A percentile compares a stretch with the other conserved stretches of the same genome.
phyloP scores from a whole-genome alignment of 805 yeast genomes.

The Sugiyamaella mastotermitis region DNA sequence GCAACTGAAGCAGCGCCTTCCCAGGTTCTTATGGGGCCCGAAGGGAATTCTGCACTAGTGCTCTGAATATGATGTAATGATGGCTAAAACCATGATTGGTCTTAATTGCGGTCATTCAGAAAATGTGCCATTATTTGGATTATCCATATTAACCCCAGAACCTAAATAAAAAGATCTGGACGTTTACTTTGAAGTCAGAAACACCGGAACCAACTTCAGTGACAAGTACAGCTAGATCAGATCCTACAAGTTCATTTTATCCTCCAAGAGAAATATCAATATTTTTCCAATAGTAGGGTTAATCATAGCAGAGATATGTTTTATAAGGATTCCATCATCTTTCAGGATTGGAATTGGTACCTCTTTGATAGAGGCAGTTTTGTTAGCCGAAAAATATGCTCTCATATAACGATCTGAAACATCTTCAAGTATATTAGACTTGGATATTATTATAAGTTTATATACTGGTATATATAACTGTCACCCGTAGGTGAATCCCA shows the following conservation, averaged over 20 bases:
- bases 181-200: constrained; percentile 43
- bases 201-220: constrained; percentile 46
- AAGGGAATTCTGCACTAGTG: constrained; percentile 27
- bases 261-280: constrained; percentile 35
- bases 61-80: constrained; percentile 18
- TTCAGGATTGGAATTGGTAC: constrained; percentile 4
- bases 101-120: constrained; percentile 45
- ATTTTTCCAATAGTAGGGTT: constrained; percentile 49
- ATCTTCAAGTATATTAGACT: no score
- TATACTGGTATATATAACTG: no score
- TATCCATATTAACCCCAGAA: constrained; percentile 45
- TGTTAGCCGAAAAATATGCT: no score
- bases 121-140: constrained; percentile 49
- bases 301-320: constrained; percentile 9
- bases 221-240: constrained; percentile 56
- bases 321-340: constrained; percentile 8
- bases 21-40: constrained; percentile 40
- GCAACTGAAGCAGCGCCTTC: constrained; percentile 64
- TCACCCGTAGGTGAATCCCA: no score
- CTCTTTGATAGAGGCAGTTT: no score
- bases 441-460: no score
- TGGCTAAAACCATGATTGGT: constrained; percentile 33
- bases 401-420: no score
- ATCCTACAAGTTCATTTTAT: constrained; percentile 48
- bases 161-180: constrained; percentile 46